A percentile compares a stretch with the other conserved stretches of the same genome.
phyloP scores from a whole-genome alignment of 1,139 yeast genomes.

The Saccharomyces hybrid region DNA sequence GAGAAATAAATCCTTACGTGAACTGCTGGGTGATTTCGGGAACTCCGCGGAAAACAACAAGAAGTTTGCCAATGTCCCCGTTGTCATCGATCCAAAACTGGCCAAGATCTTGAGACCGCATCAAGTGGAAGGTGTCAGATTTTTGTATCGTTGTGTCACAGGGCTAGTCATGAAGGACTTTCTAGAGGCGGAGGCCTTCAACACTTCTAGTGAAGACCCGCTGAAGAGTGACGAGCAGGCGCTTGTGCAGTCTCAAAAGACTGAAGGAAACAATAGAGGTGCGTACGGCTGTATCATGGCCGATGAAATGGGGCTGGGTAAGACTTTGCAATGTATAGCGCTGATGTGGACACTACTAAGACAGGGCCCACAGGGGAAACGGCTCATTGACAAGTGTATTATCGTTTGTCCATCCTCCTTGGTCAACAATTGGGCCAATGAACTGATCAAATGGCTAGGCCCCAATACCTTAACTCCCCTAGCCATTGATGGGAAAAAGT shows the following conservation, averaged over 20 bases:
- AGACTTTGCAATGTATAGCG: constrained; percentile 87
- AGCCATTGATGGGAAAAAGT: constrained; percentile 79
- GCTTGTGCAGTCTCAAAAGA: constrained; percentile 1
- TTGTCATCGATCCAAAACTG: constrained; percentile 85
- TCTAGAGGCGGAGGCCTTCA: constrained; percentile 23
- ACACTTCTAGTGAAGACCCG: constrained; percentile 4
- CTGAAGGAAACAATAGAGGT: constrained; percentile 43
- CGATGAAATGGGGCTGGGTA: constrained; percentile 97
- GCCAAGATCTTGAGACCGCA: constrained; percentile 87
- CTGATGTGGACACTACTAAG: constrained; percentile 87
- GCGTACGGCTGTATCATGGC: constrained; percentile 99
- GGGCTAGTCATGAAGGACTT: constrained; percentile 53
- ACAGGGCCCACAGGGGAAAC: constrained; percentile 84
- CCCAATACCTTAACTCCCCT: constrained; percentile 81
- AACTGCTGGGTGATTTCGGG: constrained; percentile 62
- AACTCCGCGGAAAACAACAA: constrained; percentile 24
- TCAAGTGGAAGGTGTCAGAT: constrained; percentile 92
- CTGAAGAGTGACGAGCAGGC: not conserved
- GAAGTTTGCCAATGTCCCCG: constrained; percentile 79
- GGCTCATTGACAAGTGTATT: constrained; percentile 80
- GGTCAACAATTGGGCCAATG: constrained; percentile 97
- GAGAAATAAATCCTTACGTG: constrained; percentile 63
- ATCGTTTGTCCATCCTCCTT: constrained; percentile 94
- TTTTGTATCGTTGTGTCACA: constrained; percentile 80
- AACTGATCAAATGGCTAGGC: constrained; percentile 91